Evolutionary conservation across 768 basidiomycete species (phyloP), one percentile per base, ranked within the genome.

Genomic region (Krasilnikovozyma curviuscula): DNA sequence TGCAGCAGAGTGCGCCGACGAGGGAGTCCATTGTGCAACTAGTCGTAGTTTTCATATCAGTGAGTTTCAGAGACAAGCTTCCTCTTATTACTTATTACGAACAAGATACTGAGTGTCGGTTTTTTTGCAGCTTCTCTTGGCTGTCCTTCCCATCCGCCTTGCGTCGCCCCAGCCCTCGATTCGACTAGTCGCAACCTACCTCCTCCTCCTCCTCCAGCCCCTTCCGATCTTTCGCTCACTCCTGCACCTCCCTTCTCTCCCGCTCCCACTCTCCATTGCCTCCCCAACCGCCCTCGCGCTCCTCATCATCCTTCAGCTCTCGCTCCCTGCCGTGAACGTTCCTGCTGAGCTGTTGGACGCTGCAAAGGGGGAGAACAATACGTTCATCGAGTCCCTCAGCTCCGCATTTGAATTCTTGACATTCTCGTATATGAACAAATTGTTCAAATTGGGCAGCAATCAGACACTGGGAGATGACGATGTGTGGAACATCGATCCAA

Each of bases 401-500:
- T n/a, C n/a, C n/a, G n/a, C 25, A 44, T 0, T 44, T 41, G 42
- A 21, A 8, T 5, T 50, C 23, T 21, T 37, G 5, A 44, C 41
- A 0, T 44, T 21, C 18, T 14, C 18, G 13, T 44, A 38, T 21
- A 43, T 50, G n/a, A n/a, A 33, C 7, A 34, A 33, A 14, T 23
- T 50, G 24, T 35, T 50, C 25, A 25, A 34, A 7, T 29, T 50
- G 10, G 49, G 49, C 7, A 38, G 41, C 42, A 38, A 29, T 3
- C 35, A 44, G 19, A 43, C 28, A n/a, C 23, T 50, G 30, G 49
- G 39, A 9, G 49, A 50, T 27, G 42, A 50, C 5, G 49, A 50
- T 19, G 33, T 50, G 8, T 44, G 42, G 42, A 29, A 39, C 12
- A 21, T 50, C 13, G 24, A 37, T 13, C 32, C 43, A 1, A 13